Conservation (phyloP, 305 asterid species). For the Fraxinus floribunda region DNA sequence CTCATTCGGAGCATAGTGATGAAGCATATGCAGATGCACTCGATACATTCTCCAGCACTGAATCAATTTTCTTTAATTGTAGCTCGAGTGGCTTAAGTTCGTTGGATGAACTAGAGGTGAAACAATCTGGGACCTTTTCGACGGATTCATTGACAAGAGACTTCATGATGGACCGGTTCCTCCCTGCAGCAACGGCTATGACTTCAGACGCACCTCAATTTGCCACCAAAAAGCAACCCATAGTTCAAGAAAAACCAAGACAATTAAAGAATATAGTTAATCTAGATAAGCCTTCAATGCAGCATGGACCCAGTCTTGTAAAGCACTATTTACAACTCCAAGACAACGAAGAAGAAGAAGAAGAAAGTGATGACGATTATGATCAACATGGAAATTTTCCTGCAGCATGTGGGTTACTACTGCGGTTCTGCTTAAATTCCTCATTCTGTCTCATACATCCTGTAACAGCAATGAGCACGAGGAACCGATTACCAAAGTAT, state of each 20-base stretch:
- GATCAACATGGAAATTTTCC: slow-evolving; percentile 36
- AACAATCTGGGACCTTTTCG: slow-evolving; percentile 29
- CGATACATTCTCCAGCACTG: slow-evolving; percentile 64
- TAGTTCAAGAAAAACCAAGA: slow-evolving; percentile 38
- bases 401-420: slow-evolving; percentile 58
- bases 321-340: slow-evolving; percentile 44
- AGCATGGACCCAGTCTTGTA: slow-evolving; percentile 80
- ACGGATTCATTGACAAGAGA: slow-evolving; percentile 49
- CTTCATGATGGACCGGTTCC: slow-evolving; percentile 49
- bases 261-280: slow-evolving; percentile 32
- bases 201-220: slow-evolving; percentile 55
- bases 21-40: slow-evolving; percentile 66
- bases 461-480: slow-evolving; percentile 46
- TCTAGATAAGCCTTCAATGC: slow-evolving; percentile 48
- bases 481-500: slow-evolving; percentile 41
- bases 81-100: slow-evolving; percentile 67
- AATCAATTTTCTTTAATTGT: slow-evolving; percentile 65
- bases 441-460: slow-evolving; percentile 50
- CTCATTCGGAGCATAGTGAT: slow-evolving; percentile 46
- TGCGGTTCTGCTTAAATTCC: slow-evolving; percentile 54
- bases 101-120: slow-evolving; percentile 38
- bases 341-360: slow-evolving; percentile 30
- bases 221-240: slow-evolving; percentile 50
- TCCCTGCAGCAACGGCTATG: slow-evolving; percentile 94
- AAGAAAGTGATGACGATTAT: slow-evolving; percentile 52